These are phyloP conservation scores for Pseudogymnoascus sp. DNA, from an alignment of 2,329 filamentous ascomycete species.

Conservation along the genomic window DNA sequence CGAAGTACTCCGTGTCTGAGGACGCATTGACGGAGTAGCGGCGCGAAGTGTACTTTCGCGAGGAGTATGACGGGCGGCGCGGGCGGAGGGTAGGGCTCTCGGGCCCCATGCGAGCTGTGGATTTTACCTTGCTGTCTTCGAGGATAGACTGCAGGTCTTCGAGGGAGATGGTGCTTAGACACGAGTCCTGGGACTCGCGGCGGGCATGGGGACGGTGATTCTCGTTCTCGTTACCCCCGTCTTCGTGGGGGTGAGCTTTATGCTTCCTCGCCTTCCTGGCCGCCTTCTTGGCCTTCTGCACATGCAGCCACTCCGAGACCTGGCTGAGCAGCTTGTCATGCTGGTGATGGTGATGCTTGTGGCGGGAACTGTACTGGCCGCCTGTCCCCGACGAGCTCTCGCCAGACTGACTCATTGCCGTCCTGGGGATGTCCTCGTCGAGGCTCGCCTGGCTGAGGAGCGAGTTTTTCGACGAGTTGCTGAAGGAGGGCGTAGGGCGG, in stretches of 20 bases:
- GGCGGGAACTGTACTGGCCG: not conserved
- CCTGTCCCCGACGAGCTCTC: conserved; percentile 21
- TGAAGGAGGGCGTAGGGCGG: conserved; percentile 19
- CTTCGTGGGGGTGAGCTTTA: conserved; percentile 19
- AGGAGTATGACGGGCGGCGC: conserved; percentile 17
- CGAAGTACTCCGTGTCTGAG: conserved; percentile 78
- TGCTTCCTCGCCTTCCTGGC: conserved; percentile 44
- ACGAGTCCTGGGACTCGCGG: conserved; percentile 50
- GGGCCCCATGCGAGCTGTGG: conserved; percentile 28
- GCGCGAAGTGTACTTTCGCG: conserved; percentile 16
- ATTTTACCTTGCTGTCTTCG: conserved; percentile 38
- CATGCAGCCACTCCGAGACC: conserved; percentile 74
- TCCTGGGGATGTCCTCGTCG: conserved; percentile 22
- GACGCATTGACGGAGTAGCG: conserved; percentile 38
- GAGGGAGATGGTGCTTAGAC: conserved; percentile 64
- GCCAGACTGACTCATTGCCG: conserved; percentile 16
- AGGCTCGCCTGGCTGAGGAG: conserved; percentile 33
- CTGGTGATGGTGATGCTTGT: conserved; percentile 27
- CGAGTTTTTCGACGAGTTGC: conserved; percentile 39
- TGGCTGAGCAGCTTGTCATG: conserved; percentile 58
- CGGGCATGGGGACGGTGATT: conserved; percentile 30
- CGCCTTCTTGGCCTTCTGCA: conserved; percentile 63
- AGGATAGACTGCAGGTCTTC: conserved; percentile 76
- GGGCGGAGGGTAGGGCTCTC: conserved; percentile 23
- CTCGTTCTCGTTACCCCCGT: conserved; percentile 15